A percentile compares a stretch with the other conserved stretches of the same genome.
These are phyloP conservation scores for Cylindrotheca closterium DNA, from an alignment of 108 stramenopile genomes.

Conservation along the genomic window DNA sequence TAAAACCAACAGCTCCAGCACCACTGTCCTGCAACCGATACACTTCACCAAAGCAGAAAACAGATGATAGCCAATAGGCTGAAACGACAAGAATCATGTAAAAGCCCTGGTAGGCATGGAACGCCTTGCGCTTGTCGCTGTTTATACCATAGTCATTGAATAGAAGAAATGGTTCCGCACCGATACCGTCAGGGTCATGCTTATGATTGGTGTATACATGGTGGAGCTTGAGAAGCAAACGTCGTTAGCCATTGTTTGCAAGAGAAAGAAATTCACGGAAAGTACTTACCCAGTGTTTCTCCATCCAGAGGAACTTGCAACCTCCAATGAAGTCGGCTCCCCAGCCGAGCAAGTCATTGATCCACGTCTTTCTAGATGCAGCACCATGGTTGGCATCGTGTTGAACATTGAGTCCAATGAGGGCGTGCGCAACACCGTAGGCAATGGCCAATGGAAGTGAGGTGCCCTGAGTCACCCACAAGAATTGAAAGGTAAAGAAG, in stretches of 20 bases:
- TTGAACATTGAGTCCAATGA: constrained; percentile 91
- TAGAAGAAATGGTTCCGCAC: constrained; percentile 82
- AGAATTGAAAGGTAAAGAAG: constrained; percentile 63
- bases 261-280: neutral
- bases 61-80: constrained; percentile 80
- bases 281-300: constrained; percentile 85
- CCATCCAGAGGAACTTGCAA: constrained; percentile 88
- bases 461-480: constrained; percentile 55
- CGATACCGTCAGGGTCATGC: constrained; percentile 81
- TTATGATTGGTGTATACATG: constrained; percentile 86
- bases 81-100: constrained; percentile 64
- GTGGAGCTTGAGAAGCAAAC: too few relatives aligned
- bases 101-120: constrained; percentile 76
- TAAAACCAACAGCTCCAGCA: constrained; percentile 60
- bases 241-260: neutral
- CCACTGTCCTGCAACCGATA: constrained; percentile 71
- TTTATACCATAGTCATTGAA: constrained; percentile 81
- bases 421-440: constrained; percentile 79
- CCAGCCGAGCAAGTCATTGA: constrained; percentile 83
- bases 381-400: constrained; percentile 97
- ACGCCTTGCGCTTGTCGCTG: constrained; percentile 63
- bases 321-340: constrained; percentile 91
- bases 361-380: constrained; percentile 71
- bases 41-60: constrained; percentile 76
- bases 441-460: constrained; percentile 53